These are phyloP conservation scores for Leucosporidium scottii DNA, from an alignment of 768 basidiomycete genomes.

Conservation along the genomic window DNA sequence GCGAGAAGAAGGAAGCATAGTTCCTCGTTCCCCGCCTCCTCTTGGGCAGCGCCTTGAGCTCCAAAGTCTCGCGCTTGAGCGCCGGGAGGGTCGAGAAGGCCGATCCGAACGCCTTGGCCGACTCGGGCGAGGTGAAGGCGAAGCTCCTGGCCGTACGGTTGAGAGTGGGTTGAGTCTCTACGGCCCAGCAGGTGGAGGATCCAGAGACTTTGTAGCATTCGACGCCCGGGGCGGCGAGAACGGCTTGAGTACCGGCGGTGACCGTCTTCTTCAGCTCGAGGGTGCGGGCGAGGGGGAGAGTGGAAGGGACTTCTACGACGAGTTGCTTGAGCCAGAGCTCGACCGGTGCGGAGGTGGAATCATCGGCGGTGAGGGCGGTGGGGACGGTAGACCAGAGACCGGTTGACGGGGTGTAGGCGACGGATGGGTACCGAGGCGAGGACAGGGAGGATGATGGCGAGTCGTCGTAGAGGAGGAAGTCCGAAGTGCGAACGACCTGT, in stretches of 20 bases:
- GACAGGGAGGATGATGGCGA: slow-evolving; percentile 2
- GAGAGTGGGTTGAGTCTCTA: slow-evolving; percentile 20
- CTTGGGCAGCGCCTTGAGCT: not conserved
- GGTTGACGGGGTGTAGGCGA: slow-evolving; percentile 24
- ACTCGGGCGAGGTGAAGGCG: slow-evolving; percentile 25
- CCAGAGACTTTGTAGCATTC: slow-evolving; percentile 23
- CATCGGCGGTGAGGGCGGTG: slow-evolving; percentile 8
- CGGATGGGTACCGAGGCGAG: slow-evolving; percentile 13
- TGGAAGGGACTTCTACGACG: slow-evolving; percentile 22
- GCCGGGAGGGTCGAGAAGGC: slow-evolving; percentile 11
- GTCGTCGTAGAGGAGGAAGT: slow-evolving; percentile 31
- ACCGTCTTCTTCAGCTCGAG: slow-evolving; percentile 18
- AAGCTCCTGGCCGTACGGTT: slow-evolving; percentile 28
- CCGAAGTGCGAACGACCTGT: slow-evolving; percentile 30
- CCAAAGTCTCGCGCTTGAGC: slow-evolving; percentile 9
- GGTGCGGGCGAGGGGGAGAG: slow-evolving; percentile 16
- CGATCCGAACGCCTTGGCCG: slow-evolving; percentile 22
- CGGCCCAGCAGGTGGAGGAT: slow-evolving; percentile 16
- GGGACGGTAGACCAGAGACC: slow-evolving; percentile 26
- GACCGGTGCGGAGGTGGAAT: slow-evolving; percentile 3
- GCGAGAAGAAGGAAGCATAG: slow-evolving; percentile 30
- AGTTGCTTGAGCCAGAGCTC: slow-evolving; percentile 32
- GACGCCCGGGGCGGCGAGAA: slow-evolving; percentile 17
- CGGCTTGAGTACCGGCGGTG: slow-evolving; percentile 7
- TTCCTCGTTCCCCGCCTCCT: not conserved